These are phyloP conservation scores for Ogataea methylovora DNA, from an alignment of 805 yeast species.

Conservation along the genomic window DNA sequence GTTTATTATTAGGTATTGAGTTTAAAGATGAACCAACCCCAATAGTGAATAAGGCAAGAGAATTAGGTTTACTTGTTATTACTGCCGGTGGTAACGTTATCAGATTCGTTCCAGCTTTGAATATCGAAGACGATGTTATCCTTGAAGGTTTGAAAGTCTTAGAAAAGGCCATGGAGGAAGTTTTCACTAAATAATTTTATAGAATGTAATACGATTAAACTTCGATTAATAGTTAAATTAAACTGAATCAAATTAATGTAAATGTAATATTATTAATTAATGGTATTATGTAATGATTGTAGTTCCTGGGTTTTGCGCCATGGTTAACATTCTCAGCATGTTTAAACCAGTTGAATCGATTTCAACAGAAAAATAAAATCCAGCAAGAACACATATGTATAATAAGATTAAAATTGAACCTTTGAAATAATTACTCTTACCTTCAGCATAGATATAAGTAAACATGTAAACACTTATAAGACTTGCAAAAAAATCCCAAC, in stretches of 20 bases:
- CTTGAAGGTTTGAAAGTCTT: slow-evolving; percentile 67
- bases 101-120: slow-evolving; percentile 88
- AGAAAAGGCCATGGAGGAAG: slow-evolving; percentile 41
- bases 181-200: slow-evolving; percentile 11
- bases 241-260: no score
- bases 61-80: slow-evolving; percentile 74
- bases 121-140: slow-evolving; percentile 63
- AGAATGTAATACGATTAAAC: not conserved
- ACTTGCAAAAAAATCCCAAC: slow-evolving; percentile 90
- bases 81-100: slow-evolving; percentile 91
- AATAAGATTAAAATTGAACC: slow-evolving; percentile 81
- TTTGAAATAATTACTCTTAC: slow-evolving; percentile 92
- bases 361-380: slow-evolving; percentile 62
- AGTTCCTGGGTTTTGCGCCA: not conserved
- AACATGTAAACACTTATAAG: slow-evolving; percentile 81
- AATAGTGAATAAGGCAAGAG: slow-evolving; percentile 64
- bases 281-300: no score
- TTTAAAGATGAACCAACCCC: slow-evolving; percentile 55
- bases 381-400: slow-evolving; percentile 67
- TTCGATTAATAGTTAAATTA: not conserved
- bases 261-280: no score
- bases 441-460: slow-evolving; percentile 93
- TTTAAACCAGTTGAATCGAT: slow-evolving; percentile 22
- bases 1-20: slow-evolving; percentile 80
- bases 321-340: not conserved